These are phyloP conservation scores for Tuctoria greenei DNA, from an alignment of 176 grass and related monocot genomes.

Conservation along the genomic window DNA sequence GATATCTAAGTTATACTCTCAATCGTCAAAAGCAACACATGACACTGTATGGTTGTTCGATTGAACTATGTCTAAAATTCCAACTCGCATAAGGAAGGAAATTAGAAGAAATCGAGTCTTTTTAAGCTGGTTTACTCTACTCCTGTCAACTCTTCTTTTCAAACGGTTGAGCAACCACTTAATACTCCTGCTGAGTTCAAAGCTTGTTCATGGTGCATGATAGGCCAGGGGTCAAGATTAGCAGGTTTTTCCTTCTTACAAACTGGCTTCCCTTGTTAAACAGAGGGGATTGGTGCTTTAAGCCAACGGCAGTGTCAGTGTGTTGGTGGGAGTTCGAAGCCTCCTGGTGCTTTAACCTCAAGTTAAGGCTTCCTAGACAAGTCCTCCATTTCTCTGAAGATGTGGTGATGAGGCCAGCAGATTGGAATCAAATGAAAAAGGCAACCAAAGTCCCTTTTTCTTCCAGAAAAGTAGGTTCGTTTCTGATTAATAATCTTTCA, in stretches of 20 bases:
- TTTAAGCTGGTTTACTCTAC: constrained; percentile 7
- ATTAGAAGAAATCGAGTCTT: background rate
- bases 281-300: constrained; percentile 1
- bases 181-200: background rate
- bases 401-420: background rate
- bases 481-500: background rate
- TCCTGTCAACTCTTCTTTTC: background rate
- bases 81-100: too few relatives aligned
- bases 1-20: too few relatives aligned
- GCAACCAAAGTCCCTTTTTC: too few relatives aligned
- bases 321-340: background rate
- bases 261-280: background rate
- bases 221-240: background rate
- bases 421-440: background rate
- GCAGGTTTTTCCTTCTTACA: background rate
- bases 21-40: too few relatives aligned
- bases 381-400: too few relatives aligned
- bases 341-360: constrained; percentile 11
- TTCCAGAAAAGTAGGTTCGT: background rate
- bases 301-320: constrained; percentile 3
- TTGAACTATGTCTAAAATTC: too few relatives aligned
- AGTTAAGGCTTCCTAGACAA: background rate
- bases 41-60: too few relatives aligned
- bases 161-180: constrained; percentile 40
- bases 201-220: constrained; percentile 4